These are phyloP conservation scores for Colletotrichum orbiculare DNA, from an alignment of 2,329 filamentous ascomycete genomes.

Conservation along the genomic window DNA sequence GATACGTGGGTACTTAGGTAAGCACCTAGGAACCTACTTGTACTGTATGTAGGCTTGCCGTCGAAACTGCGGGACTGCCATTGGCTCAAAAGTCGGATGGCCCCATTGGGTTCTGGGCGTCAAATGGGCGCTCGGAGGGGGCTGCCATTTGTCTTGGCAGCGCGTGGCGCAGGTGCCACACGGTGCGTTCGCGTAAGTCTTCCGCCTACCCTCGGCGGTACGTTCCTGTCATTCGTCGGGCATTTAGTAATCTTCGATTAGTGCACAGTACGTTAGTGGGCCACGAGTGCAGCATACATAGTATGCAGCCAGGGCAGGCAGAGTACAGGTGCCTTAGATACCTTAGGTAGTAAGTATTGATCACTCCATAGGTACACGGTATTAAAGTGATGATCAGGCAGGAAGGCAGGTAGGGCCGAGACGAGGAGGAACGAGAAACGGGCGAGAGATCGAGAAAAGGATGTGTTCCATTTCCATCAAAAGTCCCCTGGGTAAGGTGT, in stretches of 20 bases:
- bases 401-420: too few species aligned
- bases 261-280: background rate
- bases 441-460: background rate
- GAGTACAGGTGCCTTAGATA: background rate
- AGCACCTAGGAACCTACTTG: background rate
- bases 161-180: slow-evolving; percentile 34
- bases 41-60: slow-evolving; percentile 14
- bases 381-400: too few species aligned
- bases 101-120: slow-evolving; percentile 14
- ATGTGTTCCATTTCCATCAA: slow-evolving; percentile 2
- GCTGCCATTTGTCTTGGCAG: slow-evolving; percentile 33
- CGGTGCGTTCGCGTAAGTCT: slow-evolving; percentile 31
- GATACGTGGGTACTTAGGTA: too few species aligned
- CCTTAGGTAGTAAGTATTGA: background rate
- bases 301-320: slow-evolving; percentile 4
- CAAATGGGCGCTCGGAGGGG: slow-evolving; percentile 14
- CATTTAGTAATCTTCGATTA: background rate
- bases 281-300: slow-evolving; percentile 4
- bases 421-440: background rate
- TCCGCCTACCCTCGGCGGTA: slow-evolving; percentile 12
- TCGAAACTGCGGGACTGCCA: slow-evolving; percentile 1
- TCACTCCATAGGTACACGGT: background rate
- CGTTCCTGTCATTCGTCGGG: background rate
- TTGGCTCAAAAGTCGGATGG: slow-evolving; percentile 11
- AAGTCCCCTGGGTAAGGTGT: slow-evolving; percentile 18